Evolutionary conservation across 192 early-diverging fungal species (phyloP).

Genomic region (Piromyces finnis): DNA sequence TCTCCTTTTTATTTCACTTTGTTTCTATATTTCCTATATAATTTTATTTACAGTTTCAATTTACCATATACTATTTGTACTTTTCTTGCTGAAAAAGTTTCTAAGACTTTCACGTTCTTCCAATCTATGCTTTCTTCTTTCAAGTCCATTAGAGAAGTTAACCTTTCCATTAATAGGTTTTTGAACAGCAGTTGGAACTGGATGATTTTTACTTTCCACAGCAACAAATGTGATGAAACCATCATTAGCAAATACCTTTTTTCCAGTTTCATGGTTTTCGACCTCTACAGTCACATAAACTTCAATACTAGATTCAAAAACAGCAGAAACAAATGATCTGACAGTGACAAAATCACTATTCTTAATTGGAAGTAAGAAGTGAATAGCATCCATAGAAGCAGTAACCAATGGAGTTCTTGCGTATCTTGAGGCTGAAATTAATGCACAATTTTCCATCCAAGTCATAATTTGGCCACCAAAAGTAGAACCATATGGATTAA

Average conservation of each 20-base stretch:
- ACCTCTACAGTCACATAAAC: not conserved
- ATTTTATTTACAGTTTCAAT: too few species aligned
- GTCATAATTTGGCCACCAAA: conserved; percentile 1
- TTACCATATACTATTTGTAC: not conserved
- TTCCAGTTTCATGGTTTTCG: not conserved
- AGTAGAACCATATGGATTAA: conserved; percentile 15
- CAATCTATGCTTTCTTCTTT: not conserved
- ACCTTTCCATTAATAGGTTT: not conserved
- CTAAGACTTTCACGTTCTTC: not conserved
- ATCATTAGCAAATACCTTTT: not conserved
- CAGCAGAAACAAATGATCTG: not conserved
- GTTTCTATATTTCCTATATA: too few species aligned
- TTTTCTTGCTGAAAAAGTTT: not conserved
- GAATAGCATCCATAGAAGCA: conserved; percentile 2
- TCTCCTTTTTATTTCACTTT: too few species aligned
- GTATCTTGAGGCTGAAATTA: conserved; percentile 1
- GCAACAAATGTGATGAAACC: conserved; percentile 4
- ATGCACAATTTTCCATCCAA: conserved; percentile 1
- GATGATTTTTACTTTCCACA: not conserved
- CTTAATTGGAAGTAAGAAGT: not conserved
- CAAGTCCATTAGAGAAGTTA: not conserved
- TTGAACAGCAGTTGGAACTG: not conserved
- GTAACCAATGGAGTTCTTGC: not conserved
- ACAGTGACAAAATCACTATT: not conserved
- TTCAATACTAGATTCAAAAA: not conserved